Percentiles rank a stretch among this genome's conserved stretches.
Evolutionary conservation across 2,329 filamentous ascomycete species (phyloP).

Genomic region (Exserohilum rostratum): DNA sequence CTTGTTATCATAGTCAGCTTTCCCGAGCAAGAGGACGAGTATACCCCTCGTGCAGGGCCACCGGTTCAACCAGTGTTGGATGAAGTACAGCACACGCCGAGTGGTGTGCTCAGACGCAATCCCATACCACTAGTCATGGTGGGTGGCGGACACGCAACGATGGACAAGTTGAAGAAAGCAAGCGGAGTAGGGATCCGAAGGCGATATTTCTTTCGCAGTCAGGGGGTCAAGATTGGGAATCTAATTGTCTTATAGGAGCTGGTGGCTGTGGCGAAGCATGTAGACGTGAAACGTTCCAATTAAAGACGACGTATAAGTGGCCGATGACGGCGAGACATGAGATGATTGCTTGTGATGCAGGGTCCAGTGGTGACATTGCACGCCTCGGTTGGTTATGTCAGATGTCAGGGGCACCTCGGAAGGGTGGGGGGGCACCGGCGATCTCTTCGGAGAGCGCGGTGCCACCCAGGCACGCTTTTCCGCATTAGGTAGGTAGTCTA

Average conservation of each 20-base stretch:
- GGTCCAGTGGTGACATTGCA: not conserved
- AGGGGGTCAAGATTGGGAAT: constrained; percentile 80
- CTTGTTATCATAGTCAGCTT: constrained; percentile 79
- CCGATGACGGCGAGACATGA: not conserved
- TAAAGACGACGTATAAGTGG: not conserved
- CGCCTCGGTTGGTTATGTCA: not conserved
- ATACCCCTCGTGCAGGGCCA: constrained; percentile 3
- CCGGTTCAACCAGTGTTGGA: constrained; percentile 75
- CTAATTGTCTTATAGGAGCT: constrained; percentile 65
- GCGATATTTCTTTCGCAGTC: constrained; percentile 79
- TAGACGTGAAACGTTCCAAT: not conserved
- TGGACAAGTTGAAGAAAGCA: constrained; percentile 67
- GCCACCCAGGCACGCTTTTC: not conserved
- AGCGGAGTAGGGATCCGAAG: constrained; percentile 75
- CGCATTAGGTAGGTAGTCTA: not conserved
- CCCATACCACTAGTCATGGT: constrained; percentile 86
- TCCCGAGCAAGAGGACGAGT: constrained; percentile 53
- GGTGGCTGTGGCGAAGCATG: not conserved
- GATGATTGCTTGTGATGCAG: not conserved
- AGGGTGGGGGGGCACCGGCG: no score
- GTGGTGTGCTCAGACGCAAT: constrained; percentile 71
- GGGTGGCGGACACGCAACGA: constrained; percentile 68
- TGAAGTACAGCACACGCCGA: constrained; percentile 71
- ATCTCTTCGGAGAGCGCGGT: not conserved
- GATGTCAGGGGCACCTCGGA: not conserved